Evolutionary conservation across 805 yeast genomes (phyloP).

Genomic region (Saccharomycopsis guyanensis): DNA sequence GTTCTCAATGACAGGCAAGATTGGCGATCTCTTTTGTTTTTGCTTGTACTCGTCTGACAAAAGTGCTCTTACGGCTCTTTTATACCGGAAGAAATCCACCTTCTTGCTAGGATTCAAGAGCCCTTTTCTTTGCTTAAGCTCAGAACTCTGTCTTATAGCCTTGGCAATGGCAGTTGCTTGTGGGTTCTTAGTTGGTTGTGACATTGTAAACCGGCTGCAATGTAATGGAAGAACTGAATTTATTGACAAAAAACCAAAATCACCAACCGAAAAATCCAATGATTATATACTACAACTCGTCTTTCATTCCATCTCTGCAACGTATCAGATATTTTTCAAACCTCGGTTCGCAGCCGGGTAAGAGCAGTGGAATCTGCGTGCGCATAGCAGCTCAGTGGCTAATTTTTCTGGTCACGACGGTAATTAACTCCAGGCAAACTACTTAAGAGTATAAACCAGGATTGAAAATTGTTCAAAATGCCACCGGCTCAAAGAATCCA

Average conservation of each 20-base stretch:
- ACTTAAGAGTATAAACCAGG: too few species aligned
- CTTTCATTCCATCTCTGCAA: neutral
- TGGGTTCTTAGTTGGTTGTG: conserved; percentile 31
- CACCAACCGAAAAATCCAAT: too few species aligned
- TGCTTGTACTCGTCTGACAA: conserved; percentile 60
- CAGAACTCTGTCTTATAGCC: conserved; percentile 54
- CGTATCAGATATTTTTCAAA: neutral
- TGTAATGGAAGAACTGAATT: too few species aligned
- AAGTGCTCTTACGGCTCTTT: conserved; percentile 75
- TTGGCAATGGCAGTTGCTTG: conserved; percentile 63
- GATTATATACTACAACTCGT: too few species aligned
- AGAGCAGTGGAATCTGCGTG: too few species aligned
- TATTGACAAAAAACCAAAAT: neutral
- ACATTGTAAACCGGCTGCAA: too few species aligned
- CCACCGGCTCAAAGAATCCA: conserved; percentile 60
- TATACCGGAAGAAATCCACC: conserved; percentile 78
- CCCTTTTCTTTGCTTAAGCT: conserved; percentile 79
- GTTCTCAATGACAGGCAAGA: conserved; percentile 41
- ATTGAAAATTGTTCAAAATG: conserved; percentile 24
- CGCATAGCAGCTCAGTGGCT: too few species aligned
- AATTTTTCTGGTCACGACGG: too few species aligned
- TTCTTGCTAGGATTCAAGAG: conserved; percentile 48
- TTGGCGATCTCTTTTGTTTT: conserved; percentile 41
- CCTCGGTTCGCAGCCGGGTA: too few species aligned
- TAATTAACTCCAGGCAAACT: too few species aligned